These are phyloP conservation scores for Syzygium aqueum DNA, from an alignment of 345 rosid genomes.

Conservation along the genomic window DNA sequence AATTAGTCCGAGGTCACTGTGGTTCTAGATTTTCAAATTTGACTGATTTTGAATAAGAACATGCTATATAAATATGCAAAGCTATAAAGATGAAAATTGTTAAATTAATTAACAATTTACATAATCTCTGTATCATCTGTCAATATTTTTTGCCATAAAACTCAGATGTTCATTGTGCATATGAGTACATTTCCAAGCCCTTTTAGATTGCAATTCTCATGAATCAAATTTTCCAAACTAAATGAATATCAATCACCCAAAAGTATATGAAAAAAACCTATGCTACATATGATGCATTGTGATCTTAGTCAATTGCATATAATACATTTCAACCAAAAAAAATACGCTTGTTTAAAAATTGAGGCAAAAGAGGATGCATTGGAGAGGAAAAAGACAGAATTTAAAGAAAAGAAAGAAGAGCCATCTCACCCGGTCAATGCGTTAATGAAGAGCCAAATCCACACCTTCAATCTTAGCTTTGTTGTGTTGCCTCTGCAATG, in stretches of 20 bases:
- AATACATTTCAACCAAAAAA: too few relatives aligned
- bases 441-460: constrained; percentile 30
- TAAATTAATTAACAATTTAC: neutral
- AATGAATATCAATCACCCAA: neutral
- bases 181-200: neutral
- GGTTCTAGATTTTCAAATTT: neutral
- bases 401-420: too few relatives aligned
- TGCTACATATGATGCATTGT: neutral
- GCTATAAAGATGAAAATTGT: neutral
- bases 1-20: too few relatives aligned
- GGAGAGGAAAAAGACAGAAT: neutral
- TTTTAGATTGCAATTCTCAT: neutral
- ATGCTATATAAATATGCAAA: too few relatives aligned
- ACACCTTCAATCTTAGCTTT: constrained; percentile 10
- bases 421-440: constrained; percentile 29
- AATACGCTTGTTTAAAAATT: neutral
- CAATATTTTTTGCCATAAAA: neutral
- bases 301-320: too few relatives aligned
- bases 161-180: neutral
- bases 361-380: neutral
- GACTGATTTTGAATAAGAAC: neutral
- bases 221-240: neutral
- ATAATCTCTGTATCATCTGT: neutral
- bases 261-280: neutral
- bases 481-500: too few relatives aligned